Evolutionary conservation across 176 grass and related monocot genomes (phyloP), one percentile per base, ranked within the genome.

Genomic region (Carex kokanica): DNA sequence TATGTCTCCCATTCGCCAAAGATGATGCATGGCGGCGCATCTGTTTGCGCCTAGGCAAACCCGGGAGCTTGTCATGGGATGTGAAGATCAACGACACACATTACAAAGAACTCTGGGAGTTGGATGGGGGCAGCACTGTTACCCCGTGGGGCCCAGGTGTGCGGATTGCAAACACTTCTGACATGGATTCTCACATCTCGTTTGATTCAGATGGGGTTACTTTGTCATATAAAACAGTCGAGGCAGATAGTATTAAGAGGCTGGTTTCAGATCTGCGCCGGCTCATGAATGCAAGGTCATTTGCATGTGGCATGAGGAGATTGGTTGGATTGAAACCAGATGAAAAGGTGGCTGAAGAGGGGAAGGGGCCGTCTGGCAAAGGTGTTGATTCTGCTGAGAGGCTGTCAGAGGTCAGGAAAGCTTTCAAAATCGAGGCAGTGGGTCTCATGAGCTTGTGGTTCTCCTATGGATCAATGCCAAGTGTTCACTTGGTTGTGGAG

Each of bases 401-500:
- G 71, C 79, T 93, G 64, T 91, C 91, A 62, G 96, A 98, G 65
- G 90, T 99, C 79, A 93, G 97, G 84, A 99, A 93, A 81, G 88
- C 91, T 49, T 99, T 99, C 83, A 93, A 91, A 87, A 95, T 99
- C 79, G 97, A 99, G 88, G 93, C 93, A 79, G 93, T 99, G 43
- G 93, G 97, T 74, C 62, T 99, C 64, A 96, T 94, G 97, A 96
- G 93, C 85, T 86, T 99, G 52, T 99, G 97, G 97, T 99, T 96
- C 84, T 95, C 88, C 82, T 99, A 93, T 85, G 93, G 89, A 4
- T 89, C 90, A 61, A 92, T 96, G 93, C 91, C 97, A 81, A 91
- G 94, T 88, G 97, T 99, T 54, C 91, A 99, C 81, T 96, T 99
- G 89, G 97, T 99, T 91, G 97, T 99, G 18, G 97, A 99, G 79